Percentiles rank a stretch among this genome's conserved stretches.
Conservation (phyloP, 202 grass and related monocot species). For the Brachypodium distachyon region DNA sequence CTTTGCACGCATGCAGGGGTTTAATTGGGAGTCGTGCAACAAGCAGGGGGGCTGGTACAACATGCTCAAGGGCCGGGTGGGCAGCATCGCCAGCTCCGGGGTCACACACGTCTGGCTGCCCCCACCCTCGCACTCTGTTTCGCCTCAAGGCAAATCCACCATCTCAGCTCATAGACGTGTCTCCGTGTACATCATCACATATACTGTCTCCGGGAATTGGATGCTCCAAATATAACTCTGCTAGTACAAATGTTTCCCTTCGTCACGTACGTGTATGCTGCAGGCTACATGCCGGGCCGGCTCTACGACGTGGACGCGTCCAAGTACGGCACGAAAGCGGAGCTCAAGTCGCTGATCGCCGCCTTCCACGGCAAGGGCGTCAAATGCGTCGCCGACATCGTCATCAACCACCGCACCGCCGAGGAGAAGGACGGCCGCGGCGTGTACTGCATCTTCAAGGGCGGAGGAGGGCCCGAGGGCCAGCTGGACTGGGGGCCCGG, state of each 20-base stretch:
- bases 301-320: slow-evolving; percentile 67
- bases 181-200: no score
- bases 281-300: slow-evolving; percentile 76
- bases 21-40: slow-evolving; percentile 86
- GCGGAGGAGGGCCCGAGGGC: slow-evolving; percentile 43
- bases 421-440: slow-evolving; percentile 66
- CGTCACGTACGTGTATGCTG: no score
- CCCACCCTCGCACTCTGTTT: slow-evolving; percentile 62
- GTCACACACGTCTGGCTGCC: slow-evolving; percentile 77
- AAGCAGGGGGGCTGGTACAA: slow-evolving; percentile 75
- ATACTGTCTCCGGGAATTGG: no score
- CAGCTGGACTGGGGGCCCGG: slow-evolving; percentile 78
- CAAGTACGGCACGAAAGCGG: slow-evolving; percentile 52
- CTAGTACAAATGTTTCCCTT: no score
- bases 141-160: no score
- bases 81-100: slow-evolving; percentile 48
- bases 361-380: slow-evolving; percentile 53
- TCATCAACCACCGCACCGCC: slow-evolving; percentile 85
- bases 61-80: slow-evolving; percentile 22
- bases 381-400: slow-evolving; percentile 61
- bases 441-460: slow-evolving; percentile 86
- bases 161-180: no score
- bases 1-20: slow-evolving; percentile 59
- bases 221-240: no score
- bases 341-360: slow-evolving; percentile 44